Conservation (phyloP, 192 early-diverging fungal species). For the Coemansia sp. region DNA sequence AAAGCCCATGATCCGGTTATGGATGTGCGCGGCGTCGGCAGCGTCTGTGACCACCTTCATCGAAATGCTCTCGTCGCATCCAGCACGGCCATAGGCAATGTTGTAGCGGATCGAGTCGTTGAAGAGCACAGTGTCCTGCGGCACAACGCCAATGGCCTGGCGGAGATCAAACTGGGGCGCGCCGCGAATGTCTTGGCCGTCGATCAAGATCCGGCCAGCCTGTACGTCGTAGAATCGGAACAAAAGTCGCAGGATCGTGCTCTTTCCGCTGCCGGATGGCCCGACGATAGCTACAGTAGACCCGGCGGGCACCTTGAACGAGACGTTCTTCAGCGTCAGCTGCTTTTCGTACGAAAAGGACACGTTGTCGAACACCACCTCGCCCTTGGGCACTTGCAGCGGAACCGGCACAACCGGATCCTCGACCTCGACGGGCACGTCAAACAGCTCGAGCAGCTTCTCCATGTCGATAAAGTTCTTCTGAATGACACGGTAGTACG, state of each 20-base stretch:
- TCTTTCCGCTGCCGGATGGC: constrained; percentile 69
- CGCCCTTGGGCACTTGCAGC: constrained; percentile 51
- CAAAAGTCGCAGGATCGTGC: constrained; percentile 76
- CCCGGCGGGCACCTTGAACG: constrained; percentile 52
- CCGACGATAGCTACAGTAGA: constrained; percentile 55
- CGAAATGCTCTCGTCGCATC: constrained; percentile 55
- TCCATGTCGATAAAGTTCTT: constrained; percentile 98
- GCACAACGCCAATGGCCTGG: constrained; percentile 89
- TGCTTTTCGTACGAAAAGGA: constrained; percentile 69
- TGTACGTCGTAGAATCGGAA: constrained; percentile 92
- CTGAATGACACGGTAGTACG: constrained; percentile 93
- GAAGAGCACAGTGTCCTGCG: constrained; percentile 95
- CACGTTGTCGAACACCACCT: constrained; percentile 67
- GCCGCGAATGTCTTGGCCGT: constrained; percentile 79
- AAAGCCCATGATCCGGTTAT: constrained; percentile 75
- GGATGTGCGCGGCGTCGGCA: constrained; percentile 75
- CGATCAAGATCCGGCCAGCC: constrained; percentile 81
- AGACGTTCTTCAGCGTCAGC: constrained; percentile 46
- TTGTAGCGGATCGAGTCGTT: constrained; percentile 96
- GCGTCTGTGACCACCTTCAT: constrained; percentile 74
- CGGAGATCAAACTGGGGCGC: constrained; percentile 62
- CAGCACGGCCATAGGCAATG: constrained; percentile 80
- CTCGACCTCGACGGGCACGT: constrained; percentile 52
- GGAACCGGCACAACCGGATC: constrained; percentile 30
- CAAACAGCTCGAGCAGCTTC: constrained; percentile 86